Percentiles rank a stretch among this genome's conserved stretches.
Conservation (phyloP, 768 basidiomycete genomes). For the Cyclocybe aegerita region DNA sequence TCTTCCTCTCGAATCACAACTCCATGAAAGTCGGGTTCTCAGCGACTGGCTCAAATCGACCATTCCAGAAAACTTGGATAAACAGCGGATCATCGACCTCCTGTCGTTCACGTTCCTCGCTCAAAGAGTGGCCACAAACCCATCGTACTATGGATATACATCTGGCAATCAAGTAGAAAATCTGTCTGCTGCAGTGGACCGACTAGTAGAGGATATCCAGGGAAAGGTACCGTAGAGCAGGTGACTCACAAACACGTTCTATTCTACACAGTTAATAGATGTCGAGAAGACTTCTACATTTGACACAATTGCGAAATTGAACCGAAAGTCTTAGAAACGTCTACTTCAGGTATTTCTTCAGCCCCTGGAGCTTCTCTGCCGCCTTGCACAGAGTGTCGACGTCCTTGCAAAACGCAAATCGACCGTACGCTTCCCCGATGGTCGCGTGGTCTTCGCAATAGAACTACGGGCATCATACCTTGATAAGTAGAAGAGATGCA, state of each 20-base stretch:
- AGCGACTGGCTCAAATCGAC: slow-evolving; percentile 25
- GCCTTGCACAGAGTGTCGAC: slow-evolving; percentile 78
- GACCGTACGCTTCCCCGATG: slow-evolving; percentile 84
- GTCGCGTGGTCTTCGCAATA: slow-evolving; percentile 85
- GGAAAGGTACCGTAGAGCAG: not conserved
- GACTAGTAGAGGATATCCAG: slow-evolving; percentile 27
- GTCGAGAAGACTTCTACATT: too few species aligned
- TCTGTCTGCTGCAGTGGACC: slow-evolving; percentile 73
- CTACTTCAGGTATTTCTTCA: slow-evolving; percentile 62
- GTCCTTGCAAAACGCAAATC: slow-evolving; percentile 98
- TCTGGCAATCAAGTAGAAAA: slow-evolving; percentile 46
- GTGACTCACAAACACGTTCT: not conserved
- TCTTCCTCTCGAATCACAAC: slow-evolving; percentile 81
- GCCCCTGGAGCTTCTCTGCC: slow-evolving; percentile 73
- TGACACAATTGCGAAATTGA: slow-evolving; percentile 1
- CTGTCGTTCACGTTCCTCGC: slow-evolving; percentile 83
- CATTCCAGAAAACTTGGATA: slow-evolving; percentile 24
- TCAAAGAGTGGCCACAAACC: slow-evolving; percentile 71
- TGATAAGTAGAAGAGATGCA: not conserved
- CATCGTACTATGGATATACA: slow-evolving; percentile 75
- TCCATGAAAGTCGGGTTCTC: slow-evolving; percentile 54
- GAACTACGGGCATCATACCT: slow-evolving; percentile 53
- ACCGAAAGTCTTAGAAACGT: not conserved
- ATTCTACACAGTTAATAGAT: not conserved
- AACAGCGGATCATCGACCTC: slow-evolving; percentile 72